Conservation (phyloP, 768 basidiomycete genomes). For the Fibroporia radiculosa region DNA sequence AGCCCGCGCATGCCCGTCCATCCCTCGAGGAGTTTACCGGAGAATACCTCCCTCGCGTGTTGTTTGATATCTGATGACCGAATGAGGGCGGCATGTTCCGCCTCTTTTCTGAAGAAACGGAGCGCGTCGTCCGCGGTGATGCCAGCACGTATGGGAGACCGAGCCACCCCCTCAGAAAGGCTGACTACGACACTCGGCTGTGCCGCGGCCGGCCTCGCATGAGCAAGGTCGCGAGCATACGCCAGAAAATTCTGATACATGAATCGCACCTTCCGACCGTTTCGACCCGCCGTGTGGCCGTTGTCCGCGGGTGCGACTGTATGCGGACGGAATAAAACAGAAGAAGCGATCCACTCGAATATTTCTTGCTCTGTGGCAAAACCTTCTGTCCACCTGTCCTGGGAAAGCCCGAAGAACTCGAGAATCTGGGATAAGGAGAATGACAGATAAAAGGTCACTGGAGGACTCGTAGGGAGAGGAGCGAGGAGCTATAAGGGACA, state of each 20-base stretch:
- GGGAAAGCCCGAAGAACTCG: constrained; percentile 49
- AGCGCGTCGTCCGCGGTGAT: constrained; percentile 7
- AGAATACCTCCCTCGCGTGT: constrained; percentile 15
- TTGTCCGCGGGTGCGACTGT: constrained; percentile 22
- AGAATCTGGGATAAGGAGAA: constrained; percentile 41
- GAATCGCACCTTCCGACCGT: constrained; percentile 36
- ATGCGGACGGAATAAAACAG: constrained; percentile 43
- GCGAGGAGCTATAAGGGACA: constrained; percentile 22
- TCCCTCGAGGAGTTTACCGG: constrained; percentile 15
- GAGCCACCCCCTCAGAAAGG: neutral
- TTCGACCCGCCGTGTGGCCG: constrained; percentile 28
- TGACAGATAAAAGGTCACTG: constrained; percentile 41
- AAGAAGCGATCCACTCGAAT: constrained; percentile 51
- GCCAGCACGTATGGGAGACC: neutral
- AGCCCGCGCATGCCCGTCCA: constrained; percentile 19
- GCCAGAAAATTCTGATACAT: constrained; percentile 56
- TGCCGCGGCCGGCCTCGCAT: neutral
- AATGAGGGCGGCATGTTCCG: constrained; percentile 17
- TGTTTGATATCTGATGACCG: constrained; percentile 20
- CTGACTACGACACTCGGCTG: neutral
- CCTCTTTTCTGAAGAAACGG: constrained; percentile 15
- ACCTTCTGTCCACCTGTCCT: constrained; percentile 41
- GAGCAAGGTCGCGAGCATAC: constrained; percentile 31
- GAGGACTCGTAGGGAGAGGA: constrained; percentile 23
- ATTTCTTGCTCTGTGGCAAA: constrained; percentile 46